phyloP scores from a whole-genome alignment of 768 basidiomycete species.

The Mycena rosella region DNA sequence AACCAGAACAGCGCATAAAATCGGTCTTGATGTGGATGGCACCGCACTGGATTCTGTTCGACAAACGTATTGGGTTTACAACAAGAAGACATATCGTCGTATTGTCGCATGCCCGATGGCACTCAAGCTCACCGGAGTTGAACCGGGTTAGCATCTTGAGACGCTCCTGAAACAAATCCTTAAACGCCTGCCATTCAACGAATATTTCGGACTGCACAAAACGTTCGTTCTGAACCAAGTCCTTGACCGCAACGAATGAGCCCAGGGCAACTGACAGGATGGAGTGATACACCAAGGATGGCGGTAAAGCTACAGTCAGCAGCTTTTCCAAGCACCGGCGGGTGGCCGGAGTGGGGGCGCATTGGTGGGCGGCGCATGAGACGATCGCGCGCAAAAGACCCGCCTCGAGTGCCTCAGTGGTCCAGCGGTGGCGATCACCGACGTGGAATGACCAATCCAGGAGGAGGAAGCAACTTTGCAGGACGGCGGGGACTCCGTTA shows the following conservation, averaged over 20 bases:
- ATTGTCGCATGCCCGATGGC: neutral
- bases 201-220: neutral
- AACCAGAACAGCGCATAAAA: slow-evolving; percentile 6
- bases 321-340: no score
- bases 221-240: no score
- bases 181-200: neutral
- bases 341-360: no score
- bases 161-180: neutral
- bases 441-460: neutral
- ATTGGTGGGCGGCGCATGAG: neutral
- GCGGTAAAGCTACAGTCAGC: no score
- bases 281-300: no score
- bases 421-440: no score
- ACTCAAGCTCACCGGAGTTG: neutral
- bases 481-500: no score
- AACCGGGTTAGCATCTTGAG: neutral
- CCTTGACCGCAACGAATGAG: no score
- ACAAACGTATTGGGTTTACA: neutral
- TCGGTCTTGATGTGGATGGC: neutral
- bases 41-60: neutral
- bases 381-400: neutral
- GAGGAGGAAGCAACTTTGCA: neutral
- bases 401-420: neutral
- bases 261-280: no score
- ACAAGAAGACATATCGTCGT: neutral